Evolutionary conservation across 495 filamentous ascomycete genomes (phyloP), one percentile per base, ranked within the genome.

Genomic region (Tuber microsphaerosporum): DNA sequence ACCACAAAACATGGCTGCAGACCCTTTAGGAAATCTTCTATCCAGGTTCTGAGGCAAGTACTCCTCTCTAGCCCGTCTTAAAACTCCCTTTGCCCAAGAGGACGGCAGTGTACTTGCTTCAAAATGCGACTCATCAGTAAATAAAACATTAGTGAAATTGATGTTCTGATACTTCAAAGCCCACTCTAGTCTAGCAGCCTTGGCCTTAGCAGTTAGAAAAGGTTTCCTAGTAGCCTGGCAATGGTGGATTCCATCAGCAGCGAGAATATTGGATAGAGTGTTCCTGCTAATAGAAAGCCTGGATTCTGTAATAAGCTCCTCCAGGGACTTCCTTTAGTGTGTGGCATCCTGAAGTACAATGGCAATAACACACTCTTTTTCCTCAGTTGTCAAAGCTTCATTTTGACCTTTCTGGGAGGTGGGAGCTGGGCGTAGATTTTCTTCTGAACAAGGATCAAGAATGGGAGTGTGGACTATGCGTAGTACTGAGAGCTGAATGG

Each of bases 261-360:
- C 69, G 22, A 75, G 70, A 26, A 69, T 48, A 26, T 31, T 31
- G n/a, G 34, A 69, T 2, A 14, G 74, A n/a, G n/a, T 76, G 22
- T 45, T 76, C 7, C 39, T 41, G 56, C 75, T 69, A 45, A 76
- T 31, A 41, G 39, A 22, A 7, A 73, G 45, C 7, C 41, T 39
- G 16, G 70, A 46, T 19, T 76, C 37, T 1, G 70, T 44, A 69
- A 39, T 71, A 51, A 76, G 45, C 19, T 76, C 71, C 20, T 31
- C 39, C 43, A 73, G 20, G 6, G 71, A 41, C 69, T 41, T 69
- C 4, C 31, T 56, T 22, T 61, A 73, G 31, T 73, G 43, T 39
- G 75, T 73, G 1, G 31, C 69, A 56, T 76, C 61, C 16, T 19
- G 16, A 22, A 73, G 26, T 20, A 43, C 42, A 0, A 76, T 19